Percentiles rank a stretch among this genome's conserved stretches.
Evolutionary conservation across 1,284 basidiomycete species (phyloP).

Genomic region (Cryptococcus hybrid): DNA sequence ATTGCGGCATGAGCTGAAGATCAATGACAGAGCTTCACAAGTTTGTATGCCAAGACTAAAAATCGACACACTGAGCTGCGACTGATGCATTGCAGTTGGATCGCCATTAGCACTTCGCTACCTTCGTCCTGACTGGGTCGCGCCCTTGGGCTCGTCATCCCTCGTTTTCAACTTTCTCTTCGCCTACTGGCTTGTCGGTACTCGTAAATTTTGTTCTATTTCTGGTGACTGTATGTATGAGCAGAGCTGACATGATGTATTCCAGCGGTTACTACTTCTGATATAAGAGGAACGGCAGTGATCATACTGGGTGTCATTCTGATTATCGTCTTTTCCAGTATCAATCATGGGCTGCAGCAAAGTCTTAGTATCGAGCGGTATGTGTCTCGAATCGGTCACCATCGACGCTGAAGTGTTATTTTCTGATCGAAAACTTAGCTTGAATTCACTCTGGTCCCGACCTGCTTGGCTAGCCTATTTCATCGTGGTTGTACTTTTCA

Average conservation of each 20-base stretch:
- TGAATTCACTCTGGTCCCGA: constrained; percentile 78
- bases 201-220: constrained; percentile 32
- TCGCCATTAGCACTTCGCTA: constrained; percentile 49
- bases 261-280: constrained; percentile 45
- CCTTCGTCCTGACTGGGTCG: constrained; percentile 52
- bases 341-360: constrained; percentile 50
- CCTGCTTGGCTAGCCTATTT: constrained; percentile 86
- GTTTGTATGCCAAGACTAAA: constrained; percentile 28
- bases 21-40: constrained; percentile 39
- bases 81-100: constrained; percentile 32
- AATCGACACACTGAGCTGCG: not conserved
- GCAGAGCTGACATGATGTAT: constrained; percentile 3
- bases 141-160: constrained; percentile 46
- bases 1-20: constrained; percentile 6
- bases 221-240: not conserved
- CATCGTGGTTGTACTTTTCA: constrained; percentile 68
- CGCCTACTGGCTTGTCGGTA: constrained; percentile 50
- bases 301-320: constrained; percentile 51
- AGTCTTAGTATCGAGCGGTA: constrained; percentile 55
- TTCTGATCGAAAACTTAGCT: constrained; percentile 51
- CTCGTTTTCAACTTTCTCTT: constrained; percentile 52
- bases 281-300: constrained; percentile 48
- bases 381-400: constrained; percentile 1
- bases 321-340: constrained; percentile 49
- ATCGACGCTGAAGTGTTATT: constrained; percentile 3